Percentiles rank a stretch among this genome's conserved stretches.
These are phyloP conservation scores for Colletotrichum sp. DNA, from an alignment of 2,329 filamentous ascomycete genomes.

Conservation along the genomic window DNA sequence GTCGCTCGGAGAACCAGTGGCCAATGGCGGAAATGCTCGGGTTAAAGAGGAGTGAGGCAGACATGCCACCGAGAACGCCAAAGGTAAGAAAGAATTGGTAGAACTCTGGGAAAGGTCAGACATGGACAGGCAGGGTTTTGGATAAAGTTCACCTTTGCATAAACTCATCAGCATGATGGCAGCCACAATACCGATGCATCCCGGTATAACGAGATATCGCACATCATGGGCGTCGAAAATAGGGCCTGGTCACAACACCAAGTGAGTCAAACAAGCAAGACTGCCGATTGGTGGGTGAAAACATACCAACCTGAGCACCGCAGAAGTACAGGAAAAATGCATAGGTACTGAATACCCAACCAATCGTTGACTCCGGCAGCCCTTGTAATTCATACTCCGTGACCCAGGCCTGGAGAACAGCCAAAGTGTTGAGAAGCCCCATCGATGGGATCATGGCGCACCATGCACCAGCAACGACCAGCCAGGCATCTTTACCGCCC, in stretches of 20 bases:
- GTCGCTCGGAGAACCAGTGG: constrained; percentile 70
- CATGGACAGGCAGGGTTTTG: background rate
- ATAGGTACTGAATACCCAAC: constrained; percentile 78
- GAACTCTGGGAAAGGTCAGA: constrained; percentile 46
- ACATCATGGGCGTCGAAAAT: constrained; percentile 74
- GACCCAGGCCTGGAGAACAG: constrained; percentile 71
- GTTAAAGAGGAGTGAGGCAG: constrained; percentile 72
- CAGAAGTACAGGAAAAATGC: constrained; percentile 75
- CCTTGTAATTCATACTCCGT: constrained; percentile 64
- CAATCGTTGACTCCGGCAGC: constrained; percentile 64
- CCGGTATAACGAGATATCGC: constrained; percentile 59
- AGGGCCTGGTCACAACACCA: constrained; percentile 45
- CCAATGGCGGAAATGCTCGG: constrained; percentile 70
- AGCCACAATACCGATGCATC: constrained; percentile 59
- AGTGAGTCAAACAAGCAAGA: background rate
- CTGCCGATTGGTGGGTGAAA: background rate
- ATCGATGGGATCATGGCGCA: constrained; percentile 68
- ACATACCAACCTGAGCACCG: constrained; percentile 66
- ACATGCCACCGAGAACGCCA: constrained; percentile 68
- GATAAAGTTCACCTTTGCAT: constrained; percentile 50
- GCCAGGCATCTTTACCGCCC: constrained; percentile 70
- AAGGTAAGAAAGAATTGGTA: constrained; percentile 77
- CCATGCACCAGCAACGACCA: constrained; percentile 75
- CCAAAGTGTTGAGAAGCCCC: constrained; percentile 70
- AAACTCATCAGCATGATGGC: constrained; percentile 63